These are phyloP conservation scores for Dictyostelium intermedium DNA, from an alignment of 78 protist species.

Conservation along the genomic window DNA sequence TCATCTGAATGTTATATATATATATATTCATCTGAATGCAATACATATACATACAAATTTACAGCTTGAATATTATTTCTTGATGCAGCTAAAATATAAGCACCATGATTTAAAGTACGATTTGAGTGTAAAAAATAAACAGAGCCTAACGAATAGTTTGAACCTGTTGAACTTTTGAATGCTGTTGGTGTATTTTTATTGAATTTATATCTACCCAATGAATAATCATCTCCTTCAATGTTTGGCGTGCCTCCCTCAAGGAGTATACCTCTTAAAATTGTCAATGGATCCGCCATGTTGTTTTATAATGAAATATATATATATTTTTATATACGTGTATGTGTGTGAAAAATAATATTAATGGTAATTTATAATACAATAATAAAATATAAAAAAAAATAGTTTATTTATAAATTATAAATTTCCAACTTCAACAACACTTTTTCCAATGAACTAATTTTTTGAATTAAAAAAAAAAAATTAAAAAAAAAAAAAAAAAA, in stretches of 20 bases:
- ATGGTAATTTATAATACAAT: too few species aligned
- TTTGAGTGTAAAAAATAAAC: slow-evolving; percentile 38
- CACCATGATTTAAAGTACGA: slow-evolving; percentile 47
- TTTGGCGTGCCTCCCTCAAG: background rate
- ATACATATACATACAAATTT: slow-evolving; percentile 47
- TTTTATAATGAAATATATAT: background rate
- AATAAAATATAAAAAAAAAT: too few species aligned
- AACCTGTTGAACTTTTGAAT: slow-evolving; percentile 17
- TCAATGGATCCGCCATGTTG: slow-evolving; percentile 70
- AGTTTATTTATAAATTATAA: too few species aligned
- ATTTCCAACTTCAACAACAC: too few species aligned
- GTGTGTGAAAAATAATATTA: too few species aligned
- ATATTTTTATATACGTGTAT: too few species aligned
- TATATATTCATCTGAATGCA: too few species aligned
- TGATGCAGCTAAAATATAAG: slow-evolving; percentile 43
- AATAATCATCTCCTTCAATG: slow-evolving; percentile 58
- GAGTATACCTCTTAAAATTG: slow-evolving; percentile 42
- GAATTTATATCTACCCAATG: slow-evolving; percentile 43
- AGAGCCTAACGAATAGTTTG: slow-evolving; percentile 21
- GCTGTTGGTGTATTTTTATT: slow-evolving; percentile 41
- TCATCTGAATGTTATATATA: background rate
- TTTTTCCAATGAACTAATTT: too few species aligned
- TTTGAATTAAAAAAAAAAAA: too few species aligned
- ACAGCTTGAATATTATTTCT: slow-evolving; percentile 16
- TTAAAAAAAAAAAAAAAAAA: too few species aligned